phyloP scores from a whole-genome alignment of 441 rosid species.

The Syzygium malaccense region DNA sequence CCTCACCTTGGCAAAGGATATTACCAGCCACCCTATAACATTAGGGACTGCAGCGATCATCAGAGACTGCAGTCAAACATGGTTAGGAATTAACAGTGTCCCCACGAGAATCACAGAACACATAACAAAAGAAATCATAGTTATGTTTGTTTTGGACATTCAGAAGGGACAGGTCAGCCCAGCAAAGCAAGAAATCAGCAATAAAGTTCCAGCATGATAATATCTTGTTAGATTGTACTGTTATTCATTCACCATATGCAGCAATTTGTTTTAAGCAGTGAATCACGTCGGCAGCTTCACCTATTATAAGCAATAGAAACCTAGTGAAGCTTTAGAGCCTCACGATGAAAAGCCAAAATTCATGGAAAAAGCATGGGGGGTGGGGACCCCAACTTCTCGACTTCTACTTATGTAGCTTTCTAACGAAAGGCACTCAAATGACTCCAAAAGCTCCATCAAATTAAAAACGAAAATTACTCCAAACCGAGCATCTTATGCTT shows the following conservation, averaged over 20 bases:
- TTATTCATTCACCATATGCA: background rate
- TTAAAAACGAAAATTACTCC: background rate
- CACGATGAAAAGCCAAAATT: background rate
- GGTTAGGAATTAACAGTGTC: background rate
- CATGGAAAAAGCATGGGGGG: background rate
- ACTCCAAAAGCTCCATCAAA: background rate
- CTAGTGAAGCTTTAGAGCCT: background rate
- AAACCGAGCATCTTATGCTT: background rate
- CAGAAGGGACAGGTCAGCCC: background rate
- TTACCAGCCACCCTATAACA: slow-evolving; percentile 87
- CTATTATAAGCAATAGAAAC: background rate
- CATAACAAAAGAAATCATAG: background rate
- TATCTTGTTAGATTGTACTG: background rate
- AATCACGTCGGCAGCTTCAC: background rate
- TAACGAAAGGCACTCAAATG: background rate
- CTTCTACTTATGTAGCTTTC: background rate
- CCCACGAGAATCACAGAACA: background rate
- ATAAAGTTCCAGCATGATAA: background rate
- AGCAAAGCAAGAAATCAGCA: background rate
- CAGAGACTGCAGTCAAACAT: slow-evolving; percentile 46
- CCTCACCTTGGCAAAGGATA: slow-evolving; percentile 82
- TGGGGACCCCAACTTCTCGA: background rate
- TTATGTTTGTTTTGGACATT: background rate
- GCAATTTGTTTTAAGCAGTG: background rate
- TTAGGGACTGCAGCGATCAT: slow-evolving; percentile 96